Conservation (phyloP, 176 grass and related monocot genomes). For the Eragrostis nindensis region DNA sequence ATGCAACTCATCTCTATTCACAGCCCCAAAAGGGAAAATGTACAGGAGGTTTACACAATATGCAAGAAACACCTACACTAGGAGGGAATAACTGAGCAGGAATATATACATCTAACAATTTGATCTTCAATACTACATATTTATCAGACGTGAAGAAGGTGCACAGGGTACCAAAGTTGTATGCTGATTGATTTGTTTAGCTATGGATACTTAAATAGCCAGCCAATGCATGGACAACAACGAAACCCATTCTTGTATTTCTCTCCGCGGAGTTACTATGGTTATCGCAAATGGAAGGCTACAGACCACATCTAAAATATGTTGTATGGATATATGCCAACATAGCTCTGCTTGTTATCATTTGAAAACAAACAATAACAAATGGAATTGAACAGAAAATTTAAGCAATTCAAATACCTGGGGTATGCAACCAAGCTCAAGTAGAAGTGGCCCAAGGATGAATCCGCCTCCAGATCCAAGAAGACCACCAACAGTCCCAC, state of each 20-base stretch:
- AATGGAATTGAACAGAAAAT: not conserved
- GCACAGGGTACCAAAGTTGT: not conserved
- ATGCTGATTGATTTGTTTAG: not conserved
- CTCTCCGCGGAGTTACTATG: not conserved
- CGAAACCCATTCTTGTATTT: not conserved
- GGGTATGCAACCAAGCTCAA: constrained; percentile 94
- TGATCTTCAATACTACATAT: not conserved
- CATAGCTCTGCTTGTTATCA: not conserved
- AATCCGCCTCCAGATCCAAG: constrained; percentile 94
- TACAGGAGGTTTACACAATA: too few relatives aligned
- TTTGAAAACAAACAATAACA: constrained; percentile 2
- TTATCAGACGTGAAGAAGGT: too few relatives aligned
- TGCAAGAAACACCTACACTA: too few relatives aligned
- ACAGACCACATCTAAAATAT: not conserved
- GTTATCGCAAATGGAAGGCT: not conserved
- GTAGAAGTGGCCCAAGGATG: constrained; percentile 94
- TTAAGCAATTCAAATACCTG: constrained; percentile 59
- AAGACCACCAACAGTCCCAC: constrained; percentile 89
- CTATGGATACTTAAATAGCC: not conserved
- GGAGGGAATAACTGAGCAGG: too few relatives aligned
- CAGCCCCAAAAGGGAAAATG: too few relatives aligned
- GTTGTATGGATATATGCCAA: not conserved
- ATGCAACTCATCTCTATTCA: too few relatives aligned
- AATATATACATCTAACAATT: too few relatives aligned
- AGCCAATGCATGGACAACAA: not conserved